phyloP scores from a whole-genome alignment of 2,329 filamentous ascomycete species.

The Stylonectria norvegica region DNA sequence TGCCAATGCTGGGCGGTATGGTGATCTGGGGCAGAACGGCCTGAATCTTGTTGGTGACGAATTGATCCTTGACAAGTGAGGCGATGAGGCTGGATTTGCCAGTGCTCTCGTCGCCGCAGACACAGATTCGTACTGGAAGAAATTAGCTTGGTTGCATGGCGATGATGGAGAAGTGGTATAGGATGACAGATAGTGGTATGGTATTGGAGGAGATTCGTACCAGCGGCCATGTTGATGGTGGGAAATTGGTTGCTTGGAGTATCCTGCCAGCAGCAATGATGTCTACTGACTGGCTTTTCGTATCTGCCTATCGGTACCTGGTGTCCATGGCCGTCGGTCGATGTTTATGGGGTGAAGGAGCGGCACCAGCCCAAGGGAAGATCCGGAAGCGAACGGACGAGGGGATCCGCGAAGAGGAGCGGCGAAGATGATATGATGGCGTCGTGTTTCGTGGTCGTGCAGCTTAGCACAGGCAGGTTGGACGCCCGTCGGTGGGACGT shows the following conservation, averaged over 20 bases:
- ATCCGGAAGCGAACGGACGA: constrained; percentile 2
- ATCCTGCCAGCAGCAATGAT: too few species aligned
- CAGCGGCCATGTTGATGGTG: constrained; percentile 23
- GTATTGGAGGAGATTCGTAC: constrained; percentile 18
- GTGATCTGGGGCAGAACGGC: constrained; percentile 92
- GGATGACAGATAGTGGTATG: constrained; percentile 5
- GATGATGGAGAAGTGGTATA: neutral
- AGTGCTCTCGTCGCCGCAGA: constrained; percentile 94
- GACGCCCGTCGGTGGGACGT: constrained; percentile 1
- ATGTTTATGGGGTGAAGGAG: neutral
- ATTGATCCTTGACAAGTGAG: constrained; percentile 94
- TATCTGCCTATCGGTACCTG: too few species aligned
- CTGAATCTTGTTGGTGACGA: constrained; percentile 93
- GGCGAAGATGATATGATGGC: constrained; percentile 5
- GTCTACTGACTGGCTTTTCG: too few species aligned
- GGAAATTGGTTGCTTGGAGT: too few species aligned
- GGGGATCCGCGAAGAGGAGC: neutral
- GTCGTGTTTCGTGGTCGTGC: constrained; percentile 3
- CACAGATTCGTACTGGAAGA: constrained; percentile 75
- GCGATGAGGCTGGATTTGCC: constrained; percentile 92
- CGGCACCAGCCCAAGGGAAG: constrained; percentile 4
- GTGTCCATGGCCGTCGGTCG: too few species aligned
- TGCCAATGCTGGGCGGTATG: constrained; percentile 87
- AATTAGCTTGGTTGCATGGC: constrained; percentile 18
- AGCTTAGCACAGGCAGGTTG: constrained; percentile 3